Evolutionary conservation across 2,329 filamentous ascomycete species (phyloP).

Genomic region (Paramyrothecium sp.): DNA sequence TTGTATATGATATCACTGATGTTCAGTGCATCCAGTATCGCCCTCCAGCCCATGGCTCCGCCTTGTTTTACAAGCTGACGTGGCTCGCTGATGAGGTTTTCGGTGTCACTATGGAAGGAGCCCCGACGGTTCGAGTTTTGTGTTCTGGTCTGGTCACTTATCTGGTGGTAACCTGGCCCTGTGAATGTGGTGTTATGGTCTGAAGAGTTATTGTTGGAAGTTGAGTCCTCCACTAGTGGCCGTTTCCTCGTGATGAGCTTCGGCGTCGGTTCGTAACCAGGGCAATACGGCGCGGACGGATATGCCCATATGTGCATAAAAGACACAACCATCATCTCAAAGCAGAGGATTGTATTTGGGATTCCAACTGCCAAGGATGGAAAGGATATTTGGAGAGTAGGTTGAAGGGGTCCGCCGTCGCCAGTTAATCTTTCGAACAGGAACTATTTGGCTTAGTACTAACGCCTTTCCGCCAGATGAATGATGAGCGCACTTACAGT

Average conservation of each 20-base stretch:
- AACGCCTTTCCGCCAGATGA: neutral
- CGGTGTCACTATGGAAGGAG: too few species aligned
- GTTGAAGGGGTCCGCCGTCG: constrained; percentile 34
- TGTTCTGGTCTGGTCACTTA: too few species aligned
- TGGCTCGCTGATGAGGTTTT: too few species aligned
- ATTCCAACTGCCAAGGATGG: constrained; percentile 81
- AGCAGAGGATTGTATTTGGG: constrained; percentile 71
- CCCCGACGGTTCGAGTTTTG: too few species aligned
- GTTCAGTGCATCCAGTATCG: neutral
- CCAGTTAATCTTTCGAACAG: neutral
- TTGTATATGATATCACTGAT: neutral
- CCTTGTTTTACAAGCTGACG: neutral
- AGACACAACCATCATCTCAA: constrained; percentile 83
- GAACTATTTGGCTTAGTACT: neutral
- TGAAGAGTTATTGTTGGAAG: too few species aligned
- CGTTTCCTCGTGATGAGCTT: too few species aligned
- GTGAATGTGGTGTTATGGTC: too few species aligned
- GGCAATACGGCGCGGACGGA: constrained; percentile 73
- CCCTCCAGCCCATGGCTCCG: neutral
- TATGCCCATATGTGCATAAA: constrained; percentile 82
- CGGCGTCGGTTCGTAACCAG: too few species aligned
- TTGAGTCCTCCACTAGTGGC: too few species aligned
- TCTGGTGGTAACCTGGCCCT: too few species aligned
- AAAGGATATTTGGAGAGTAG: constrained; percentile 61
- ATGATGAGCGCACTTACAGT: constrained; percentile 38